Conservation (phyloP, 108 stramenopile species). For the Cyclostephanos invisitatus region DNA sequence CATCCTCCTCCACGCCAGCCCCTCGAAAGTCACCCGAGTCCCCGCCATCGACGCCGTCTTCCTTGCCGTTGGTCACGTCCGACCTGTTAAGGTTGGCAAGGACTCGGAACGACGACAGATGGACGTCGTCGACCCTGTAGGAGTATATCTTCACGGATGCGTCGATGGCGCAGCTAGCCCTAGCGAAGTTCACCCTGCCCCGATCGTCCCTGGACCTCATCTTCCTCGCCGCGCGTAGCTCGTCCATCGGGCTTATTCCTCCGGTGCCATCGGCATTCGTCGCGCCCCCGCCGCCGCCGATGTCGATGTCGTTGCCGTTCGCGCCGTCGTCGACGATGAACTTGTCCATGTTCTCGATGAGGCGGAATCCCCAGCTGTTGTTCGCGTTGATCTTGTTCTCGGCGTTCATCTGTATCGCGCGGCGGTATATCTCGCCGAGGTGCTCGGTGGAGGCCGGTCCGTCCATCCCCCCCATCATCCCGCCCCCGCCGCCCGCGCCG, state of each 20-base stretch:
- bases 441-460: constrained; percentile 39
- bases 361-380: constrained; percentile 92
- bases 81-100: constrained; percentile 93
- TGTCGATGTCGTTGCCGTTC: constrained; percentile 1
- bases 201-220: constrained; percentile 26
- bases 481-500: background rate
- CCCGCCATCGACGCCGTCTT: constrained; percentile 14
- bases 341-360: constrained; percentile 98
- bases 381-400: constrained; percentile 96
- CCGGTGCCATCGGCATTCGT: background rate
- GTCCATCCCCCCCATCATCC: background rate
- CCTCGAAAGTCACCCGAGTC: background rate
- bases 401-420: constrained; percentile 91
- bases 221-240: constrained; percentile 5
- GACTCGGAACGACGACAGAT: constrained; percentile 90
- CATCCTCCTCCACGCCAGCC: constrained; percentile 13
- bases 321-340: constrained; percentile 52
- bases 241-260: background rate
- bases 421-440: constrained; percentile 83
- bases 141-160: constrained; percentile 98
- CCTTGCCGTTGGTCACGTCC: constrained; percentile 49
- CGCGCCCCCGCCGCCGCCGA: background rate
- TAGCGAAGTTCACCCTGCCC: constrained; percentile 94
- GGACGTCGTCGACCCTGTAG: constrained; percentile 96
- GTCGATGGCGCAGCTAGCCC: constrained; percentile 95